A percentile compares a stretch with the other conserved stretches of the same genome.
These are phyloP conservation scores for Vickermania spadyakhi DNA, from an alignment of 208 protist genomes.

Conservation along the genomic window DNA sequence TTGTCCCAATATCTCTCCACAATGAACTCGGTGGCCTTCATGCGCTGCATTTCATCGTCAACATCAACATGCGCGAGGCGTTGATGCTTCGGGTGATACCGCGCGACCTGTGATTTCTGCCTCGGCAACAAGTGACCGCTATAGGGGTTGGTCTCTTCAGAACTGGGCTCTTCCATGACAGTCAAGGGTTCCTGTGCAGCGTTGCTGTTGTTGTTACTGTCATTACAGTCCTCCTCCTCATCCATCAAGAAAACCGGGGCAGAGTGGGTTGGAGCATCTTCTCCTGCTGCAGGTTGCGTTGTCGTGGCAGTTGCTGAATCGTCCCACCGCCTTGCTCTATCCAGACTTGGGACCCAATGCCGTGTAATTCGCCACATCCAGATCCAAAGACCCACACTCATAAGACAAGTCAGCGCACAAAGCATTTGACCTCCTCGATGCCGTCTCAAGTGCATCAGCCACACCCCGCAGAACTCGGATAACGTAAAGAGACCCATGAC, in stretches of 20 bases:
- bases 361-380: conserved; percentile 40
- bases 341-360: conserved; percentile 41
- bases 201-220: conserved; percentile 28
- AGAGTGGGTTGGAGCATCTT: neutral
- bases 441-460: conserved; percentile 55
- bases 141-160: conserved; percentile 25
- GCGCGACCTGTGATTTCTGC: conserved; percentile 18
- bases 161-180: conserved; percentile 5
- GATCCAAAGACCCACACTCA: conserved; percentile 18
- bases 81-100: conserved; percentile 73
- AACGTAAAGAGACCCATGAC: conserved; percentile 58
- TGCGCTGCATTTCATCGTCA: conserved; percentile 30
- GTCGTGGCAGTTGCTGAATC: neutral
- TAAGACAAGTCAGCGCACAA: conserved; percentile 34
- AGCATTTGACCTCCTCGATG: conserved; percentile 36
- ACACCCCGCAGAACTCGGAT: conserved; percentile 38
- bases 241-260: neutral
- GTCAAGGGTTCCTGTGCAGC: conserved; percentile 19
- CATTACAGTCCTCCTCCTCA: conserved; percentile 8
- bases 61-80: conserved; percentile 43
- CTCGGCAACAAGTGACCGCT: conserved; percentile 40
- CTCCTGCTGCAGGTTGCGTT: neutral
- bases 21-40: conserved; percentile 40
- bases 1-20: conserved; percentile 76
- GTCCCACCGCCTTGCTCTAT: conserved; percentile 13